These are phyloP conservation scores for Petunia hybrid DNA, from an alignment of 305 asterid species.

Conservation along the genomic window DNA sequence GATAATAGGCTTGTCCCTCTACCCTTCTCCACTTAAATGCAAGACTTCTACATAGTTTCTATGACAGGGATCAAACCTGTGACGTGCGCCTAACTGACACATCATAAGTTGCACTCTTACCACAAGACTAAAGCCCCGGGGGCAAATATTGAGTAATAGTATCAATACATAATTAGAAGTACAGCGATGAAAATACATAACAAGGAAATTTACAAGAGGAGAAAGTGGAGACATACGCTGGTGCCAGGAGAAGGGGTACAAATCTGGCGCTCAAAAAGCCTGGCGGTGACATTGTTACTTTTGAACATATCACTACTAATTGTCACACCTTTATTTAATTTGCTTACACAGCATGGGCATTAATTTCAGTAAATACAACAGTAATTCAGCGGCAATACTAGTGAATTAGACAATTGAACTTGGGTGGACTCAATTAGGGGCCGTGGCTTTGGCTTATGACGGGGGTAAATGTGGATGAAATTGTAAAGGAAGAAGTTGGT, in stretches of 20 bases:
- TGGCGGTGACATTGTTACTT: slow-evolving; percentile 93
- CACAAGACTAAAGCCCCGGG: too few relatives aligned
- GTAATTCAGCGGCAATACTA: not conserved
- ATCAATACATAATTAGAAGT: not conserved
- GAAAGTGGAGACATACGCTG: slow-evolving; percentile 49
- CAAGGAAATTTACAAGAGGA: slow-evolving; percentile 14
- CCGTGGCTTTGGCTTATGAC: too few relatives aligned
- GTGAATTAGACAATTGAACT: slow-evolving; percentile 12
- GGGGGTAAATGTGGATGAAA: not conserved
- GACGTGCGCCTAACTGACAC: too few relatives aligned
- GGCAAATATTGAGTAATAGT: too few relatives aligned
- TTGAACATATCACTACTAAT: slow-evolving; percentile 58
- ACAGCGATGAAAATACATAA: not conserved
- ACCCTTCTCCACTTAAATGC: too few relatives aligned
- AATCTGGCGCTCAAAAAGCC: slow-evolving; percentile 97
- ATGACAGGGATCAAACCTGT: too few relatives aligned
- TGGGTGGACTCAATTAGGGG: not conserved
- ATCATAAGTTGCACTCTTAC: too few relatives aligned
- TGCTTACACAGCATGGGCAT: not conserved
- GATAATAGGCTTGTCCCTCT: too few relatives aligned
- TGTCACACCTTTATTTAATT: not conserved
- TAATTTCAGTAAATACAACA: not conserved
- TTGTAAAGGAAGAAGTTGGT: not conserved
- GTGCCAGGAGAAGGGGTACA: slow-evolving; percentile 91
- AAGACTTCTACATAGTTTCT: too few relatives aligned